Evolutionary conservation across 2,329 filamentous ascomycete species (phyloP).

Genomic region (Aspergillus unguis): DNA sequence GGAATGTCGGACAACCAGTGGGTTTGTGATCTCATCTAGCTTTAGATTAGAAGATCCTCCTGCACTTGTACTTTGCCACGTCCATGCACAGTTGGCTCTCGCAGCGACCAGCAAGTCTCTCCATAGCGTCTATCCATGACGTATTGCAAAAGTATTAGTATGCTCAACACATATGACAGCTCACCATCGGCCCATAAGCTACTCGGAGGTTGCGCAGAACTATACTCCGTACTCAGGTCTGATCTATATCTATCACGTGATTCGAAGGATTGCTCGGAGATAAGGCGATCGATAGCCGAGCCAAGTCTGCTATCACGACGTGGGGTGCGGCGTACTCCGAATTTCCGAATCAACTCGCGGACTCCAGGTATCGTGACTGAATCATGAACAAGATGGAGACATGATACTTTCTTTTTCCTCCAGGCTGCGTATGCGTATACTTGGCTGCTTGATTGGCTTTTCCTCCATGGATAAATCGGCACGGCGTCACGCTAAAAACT

Average conservation of each 20-base stretch:
- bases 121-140: too few relatives aligned
- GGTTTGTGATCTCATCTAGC: too few relatives aligned
- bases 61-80: too few relatives aligned
- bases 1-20: too few relatives aligned
- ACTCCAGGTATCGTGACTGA: background rate
- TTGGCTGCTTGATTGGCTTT: background rate
- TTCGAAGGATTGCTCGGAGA: background rate
- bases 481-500: constrained; percentile 8
- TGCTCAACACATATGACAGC: background rate
- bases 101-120: too few relatives aligned
- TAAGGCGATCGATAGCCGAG: background rate
- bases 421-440: background rate
- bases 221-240: background rate
- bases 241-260: background rate
- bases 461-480: constrained; percentile 26
- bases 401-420: background rate
- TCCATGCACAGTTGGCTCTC: too few relatives aligned
- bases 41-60: too few relatives aligned
- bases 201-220: too few relatives aligned
- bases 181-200: background rate
- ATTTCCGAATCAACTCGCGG: background rate
- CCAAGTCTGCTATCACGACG: background rate
- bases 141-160: too few relatives aligned
- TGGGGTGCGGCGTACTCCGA: background rate
- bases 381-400: background rate